Evolutionary conservation across 345 rosid species (phyloP).

Genomic region (Laguncularia racemosa): DNA sequence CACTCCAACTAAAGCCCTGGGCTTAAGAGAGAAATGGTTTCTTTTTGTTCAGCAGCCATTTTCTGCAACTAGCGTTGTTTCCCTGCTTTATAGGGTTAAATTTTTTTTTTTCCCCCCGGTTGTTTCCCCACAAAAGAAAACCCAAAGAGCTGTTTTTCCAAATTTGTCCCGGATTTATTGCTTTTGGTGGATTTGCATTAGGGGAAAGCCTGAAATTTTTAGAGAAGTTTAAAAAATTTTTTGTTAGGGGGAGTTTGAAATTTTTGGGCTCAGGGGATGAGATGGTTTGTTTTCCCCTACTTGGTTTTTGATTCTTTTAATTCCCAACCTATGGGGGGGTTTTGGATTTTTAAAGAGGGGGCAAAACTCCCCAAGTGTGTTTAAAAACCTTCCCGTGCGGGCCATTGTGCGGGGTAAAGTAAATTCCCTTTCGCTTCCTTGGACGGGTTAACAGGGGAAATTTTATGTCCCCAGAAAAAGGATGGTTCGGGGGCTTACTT

Average conservation of each 20-base stretch:
- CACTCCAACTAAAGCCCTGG: conserved; percentile 47
- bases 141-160: conserved; percentile 68
- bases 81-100: conserved; percentile 26
- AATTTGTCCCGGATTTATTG: conserved; percentile 96
- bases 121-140: conserved; percentile 58
- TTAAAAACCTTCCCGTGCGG: conserved; percentile 95
- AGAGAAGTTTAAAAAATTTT: conserved; percentile 76
- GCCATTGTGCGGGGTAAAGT: conserved; percentile 95
- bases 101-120: conserved; percentile 46
- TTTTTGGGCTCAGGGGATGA: conserved; percentile 78
- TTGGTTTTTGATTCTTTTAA: conserved; percentile 89
- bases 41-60: conserved; percentile 34
- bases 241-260: conserved; percentile 66
- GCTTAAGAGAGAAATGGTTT: conserved; percentile 34
- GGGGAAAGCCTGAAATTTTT: conserved; percentile 96
- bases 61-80: conserved; percentile 53
- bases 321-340: conserved; percentile 99
- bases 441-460: conserved; percentile 52
- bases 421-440: conserved; percentile 86
- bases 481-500: conserved; percentile 88
- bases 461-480: conserved; percentile 92
- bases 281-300: conserved; percentile 64
- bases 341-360: conserved; percentile 96
- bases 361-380: conserved; percentile 94
- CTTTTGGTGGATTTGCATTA: conserved; percentile 98